Evolutionary conservation across 257 asterid species (phyloP).

Genomic region (Fraxinus cuspidata): DNA sequence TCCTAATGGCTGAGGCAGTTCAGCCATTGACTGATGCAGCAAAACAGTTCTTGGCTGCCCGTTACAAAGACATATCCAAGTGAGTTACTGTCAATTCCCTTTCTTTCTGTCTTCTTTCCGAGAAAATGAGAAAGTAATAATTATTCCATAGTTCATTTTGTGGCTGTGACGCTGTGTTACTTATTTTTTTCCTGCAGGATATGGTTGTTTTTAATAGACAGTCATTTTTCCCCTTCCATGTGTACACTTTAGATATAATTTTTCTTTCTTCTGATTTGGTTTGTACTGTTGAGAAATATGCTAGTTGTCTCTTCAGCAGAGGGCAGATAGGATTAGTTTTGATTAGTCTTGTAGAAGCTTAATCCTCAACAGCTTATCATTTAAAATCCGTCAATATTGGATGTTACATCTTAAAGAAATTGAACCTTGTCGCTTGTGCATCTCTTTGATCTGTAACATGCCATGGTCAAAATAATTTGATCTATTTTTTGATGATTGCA

Average conservation of each 20-base stretch:
- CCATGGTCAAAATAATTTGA: neutral
- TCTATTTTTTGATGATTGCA: neutral
- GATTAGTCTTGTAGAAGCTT: neutral
- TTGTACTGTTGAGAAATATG: neutral
- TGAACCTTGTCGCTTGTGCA: neutral
- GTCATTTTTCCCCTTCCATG: neutral
- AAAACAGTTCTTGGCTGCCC: conserved; percentile 71
- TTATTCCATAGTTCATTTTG: neutral
- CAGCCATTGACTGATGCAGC: conserved; percentile 92
- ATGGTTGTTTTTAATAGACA: neutral
- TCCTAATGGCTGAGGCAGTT: conserved; percentile 89
- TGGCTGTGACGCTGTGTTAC: neutral
- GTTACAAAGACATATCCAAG: conserved; percentile 82
- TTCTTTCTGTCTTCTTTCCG: neutral
- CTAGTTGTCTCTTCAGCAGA: neutral
- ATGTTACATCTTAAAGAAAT: neutral
- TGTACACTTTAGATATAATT: neutral
- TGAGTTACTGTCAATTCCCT: conserved; percentile 32
- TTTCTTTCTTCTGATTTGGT: neutral
- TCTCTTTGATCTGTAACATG: neutral
- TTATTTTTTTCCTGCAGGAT: neutral
- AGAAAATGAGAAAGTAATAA: neutral
- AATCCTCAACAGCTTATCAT: neutral
- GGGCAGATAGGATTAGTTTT: neutral
- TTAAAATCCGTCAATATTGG: neutral